These are phyloP conservation scores for Termitomyces sp. DNA, from an alignment of 1,284 basidiomycete species.

Conservation along the genomic window DNA sequence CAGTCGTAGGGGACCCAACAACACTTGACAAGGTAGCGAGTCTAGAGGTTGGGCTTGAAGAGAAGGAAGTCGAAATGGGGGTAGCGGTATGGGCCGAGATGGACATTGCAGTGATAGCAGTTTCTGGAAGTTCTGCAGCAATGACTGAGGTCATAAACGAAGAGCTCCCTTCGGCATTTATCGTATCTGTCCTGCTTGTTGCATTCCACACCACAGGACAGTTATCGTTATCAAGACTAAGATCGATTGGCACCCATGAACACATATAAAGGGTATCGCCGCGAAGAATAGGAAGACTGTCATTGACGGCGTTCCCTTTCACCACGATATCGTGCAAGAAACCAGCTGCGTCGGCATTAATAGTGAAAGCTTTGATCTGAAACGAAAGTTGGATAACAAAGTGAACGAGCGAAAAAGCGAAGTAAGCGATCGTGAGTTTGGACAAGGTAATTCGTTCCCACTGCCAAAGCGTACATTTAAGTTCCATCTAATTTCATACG, in stretches of 20 bases:
- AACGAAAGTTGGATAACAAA: slow-evolving; percentile 65
- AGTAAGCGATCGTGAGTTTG: slow-evolving; percentile 59
- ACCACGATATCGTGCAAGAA: slow-evolving; percentile 49
- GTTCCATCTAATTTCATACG: too few species aligned
- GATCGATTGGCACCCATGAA: slow-evolving; percentile 44
- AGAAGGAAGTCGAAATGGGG: slow-evolving; percentile 1
- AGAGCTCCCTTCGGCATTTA: slow-evolving; percentile 3
- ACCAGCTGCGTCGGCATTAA: slow-evolving; percentile 54
- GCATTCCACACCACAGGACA: slow-evolving; percentile 58
- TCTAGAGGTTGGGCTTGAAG: slow-evolving; percentile 10
- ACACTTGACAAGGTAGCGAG: slow-evolving; percentile 6
- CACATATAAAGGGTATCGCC: slow-evolving; percentile 51
- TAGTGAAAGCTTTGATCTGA: slow-evolving; percentile 61
- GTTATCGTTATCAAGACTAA: slow-evolving; percentile 39
- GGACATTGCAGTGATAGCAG: slow-evolving; percentile 2
- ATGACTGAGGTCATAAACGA: background rate
- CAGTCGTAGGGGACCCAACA: slow-evolving; percentile 4
- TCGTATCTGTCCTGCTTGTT: slow-evolving; percentile 17
- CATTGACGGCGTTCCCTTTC: slow-evolving; percentile 43
- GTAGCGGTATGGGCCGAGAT: slow-evolving; percentile 1
- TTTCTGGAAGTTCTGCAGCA: background rate
- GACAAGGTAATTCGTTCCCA: slow-evolving; percentile 70
- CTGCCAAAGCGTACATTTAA: slow-evolving; percentile 33
- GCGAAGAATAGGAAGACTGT: slow-evolving; percentile 51
- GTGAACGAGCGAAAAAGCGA: slow-evolving; percentile 62